phyloP scores from a whole-genome alignment of 1,139 yeast species.

The Debaryomycetaceae sp. region DNA sequence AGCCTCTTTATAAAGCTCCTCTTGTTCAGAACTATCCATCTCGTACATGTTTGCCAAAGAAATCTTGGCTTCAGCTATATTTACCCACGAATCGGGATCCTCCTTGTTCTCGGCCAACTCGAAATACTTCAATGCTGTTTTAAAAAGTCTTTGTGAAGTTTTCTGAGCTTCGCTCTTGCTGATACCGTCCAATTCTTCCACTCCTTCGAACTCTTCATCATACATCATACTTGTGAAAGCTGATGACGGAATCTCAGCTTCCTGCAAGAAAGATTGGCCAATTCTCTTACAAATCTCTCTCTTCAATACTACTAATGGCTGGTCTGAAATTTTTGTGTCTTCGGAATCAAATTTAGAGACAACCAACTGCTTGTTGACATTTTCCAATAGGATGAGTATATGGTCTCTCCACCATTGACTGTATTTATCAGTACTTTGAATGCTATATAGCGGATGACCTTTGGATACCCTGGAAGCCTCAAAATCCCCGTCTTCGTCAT shows the following conservation, averaged over 20 bases:
- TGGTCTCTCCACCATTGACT: conserved; percentile 59
- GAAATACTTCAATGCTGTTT: conserved; percentile 57
- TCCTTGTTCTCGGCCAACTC: conserved; percentile 61
- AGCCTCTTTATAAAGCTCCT: conserved; percentile 60
- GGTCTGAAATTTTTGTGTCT: conserved; percentile 10
- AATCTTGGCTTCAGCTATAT: conserved; percentile 80
- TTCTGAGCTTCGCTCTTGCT: conserved; percentile 42
- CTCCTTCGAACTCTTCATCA: conserved; percentile 48
- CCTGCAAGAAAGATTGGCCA: conserved; percentile 61
- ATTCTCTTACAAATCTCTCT: conserved; percentile 43
- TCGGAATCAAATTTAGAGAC: conserved; percentile 9
- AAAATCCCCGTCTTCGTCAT: conserved; percentile 13
- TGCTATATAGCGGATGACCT: conserved; percentile 53
- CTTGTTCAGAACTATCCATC: conserved; percentile 64
- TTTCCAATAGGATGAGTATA: conserved; percentile 39
- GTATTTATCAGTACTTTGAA: conserved; percentile 34
- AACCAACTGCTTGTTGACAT: conserved; percentile 23
- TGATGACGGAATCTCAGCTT: conserved; percentile 60
- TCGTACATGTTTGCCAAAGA: conserved; percentile 72
- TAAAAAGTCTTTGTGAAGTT: conserved; percentile 47
- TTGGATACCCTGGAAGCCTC: conserved; percentile 19
- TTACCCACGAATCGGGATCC: conserved; percentile 78
- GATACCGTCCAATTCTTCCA: conserved; percentile 37
- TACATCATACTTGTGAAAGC: conserved; percentile 56
- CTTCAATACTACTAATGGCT: conserved; percentile 18